phyloP scores from a whole-genome alignment of 768 basidiomycete genomes.

The Leccinellum luteum region DNA sequence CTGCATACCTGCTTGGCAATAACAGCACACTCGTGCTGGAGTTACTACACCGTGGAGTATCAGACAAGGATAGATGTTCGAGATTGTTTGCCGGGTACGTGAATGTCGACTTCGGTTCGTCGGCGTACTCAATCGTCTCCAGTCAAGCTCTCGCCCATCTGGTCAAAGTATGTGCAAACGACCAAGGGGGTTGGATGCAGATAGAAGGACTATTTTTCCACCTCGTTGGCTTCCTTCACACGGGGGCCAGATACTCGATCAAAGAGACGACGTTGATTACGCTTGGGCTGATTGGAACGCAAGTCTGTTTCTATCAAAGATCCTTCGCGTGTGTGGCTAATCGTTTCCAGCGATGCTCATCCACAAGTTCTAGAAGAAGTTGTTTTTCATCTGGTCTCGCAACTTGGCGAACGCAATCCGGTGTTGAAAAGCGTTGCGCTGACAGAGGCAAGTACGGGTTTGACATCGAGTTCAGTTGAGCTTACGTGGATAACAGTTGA shows the following conservation, averaged over 20 bases:
- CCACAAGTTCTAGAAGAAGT: slow-evolving; percentile 55
- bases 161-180: slow-evolving; percentile 40
- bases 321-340: slow-evolving; percentile 3
- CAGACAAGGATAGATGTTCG: slow-evolving; percentile 54
- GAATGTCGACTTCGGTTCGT: background rate
- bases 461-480: background rate
- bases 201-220: slow-evolving; percentile 43
- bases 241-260: slow-evolving; percentile 39
- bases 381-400: slow-evolving; percentile 60
- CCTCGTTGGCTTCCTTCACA: slow-evolving; percentile 49
- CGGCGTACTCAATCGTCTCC: slow-evolving; percentile 11
- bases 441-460: slow-evolving; percentile 50
- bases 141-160: slow-evolving; percentile 48
- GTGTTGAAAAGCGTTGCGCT: slow-evolving; percentile 67
- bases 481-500: slow-evolving; percentile 43
- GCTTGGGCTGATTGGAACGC: slow-evolving; percentile 55
- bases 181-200: slow-evolving; percentile 32
- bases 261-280: slow-evolving; percentile 66
- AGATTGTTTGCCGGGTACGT: slow-evolving; percentile 70
- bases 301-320: background rate
- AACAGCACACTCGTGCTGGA: slow-evolving; percentile 34
- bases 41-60: slow-evolving; percentile 48
- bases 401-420: slow-evolving; percentile 65
- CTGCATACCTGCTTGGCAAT: slow-evolving; percentile 24
- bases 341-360: slow-evolving; percentile 43